Conservation (phyloP, 2,329 filamentous ascomycete genomes). For the Alternaria dauci region DNA sequence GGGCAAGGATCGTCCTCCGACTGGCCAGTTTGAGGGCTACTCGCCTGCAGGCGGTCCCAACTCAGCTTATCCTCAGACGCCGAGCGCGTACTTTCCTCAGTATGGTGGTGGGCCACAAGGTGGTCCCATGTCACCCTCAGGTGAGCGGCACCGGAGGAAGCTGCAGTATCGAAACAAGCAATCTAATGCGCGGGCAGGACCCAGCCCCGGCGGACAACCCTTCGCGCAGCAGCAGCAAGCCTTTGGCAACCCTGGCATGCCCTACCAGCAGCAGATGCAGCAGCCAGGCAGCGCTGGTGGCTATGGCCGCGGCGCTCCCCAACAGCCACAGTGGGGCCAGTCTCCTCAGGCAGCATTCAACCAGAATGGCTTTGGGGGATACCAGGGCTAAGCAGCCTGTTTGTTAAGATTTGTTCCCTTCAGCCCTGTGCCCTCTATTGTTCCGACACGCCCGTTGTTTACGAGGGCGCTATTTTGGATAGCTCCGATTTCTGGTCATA, state of each 20-base stretch:
- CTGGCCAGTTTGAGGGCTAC: conserved; percentile 81
- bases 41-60: conserved; percentile 77
- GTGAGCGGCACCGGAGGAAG: conserved; percentile 52
- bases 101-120: conserved; percentile 74
- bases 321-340: conserved; percentile 63
- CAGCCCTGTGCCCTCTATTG: conserved; percentile 42
- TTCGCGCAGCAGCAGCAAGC: conserved; percentile 63
- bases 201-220: conserved; percentile 68
- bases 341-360: conserved; percentile 58
- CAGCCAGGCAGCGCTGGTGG: conserved; percentile 76
- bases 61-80: conserved; percentile 79
- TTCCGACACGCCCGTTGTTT: conserved; percentile 47
- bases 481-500: conserved; percentile 42
- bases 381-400: conserved; percentile 61
- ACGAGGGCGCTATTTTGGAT: conserved; percentile 49
- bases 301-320: conserved; percentile 77
- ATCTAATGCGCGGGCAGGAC: conserved; percentile 57
- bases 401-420: conserved; percentile 34
- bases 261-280: conserved; percentile 55
- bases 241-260: conserved; percentile 68
- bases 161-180: conserved; percentile 47
- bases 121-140: conserved; percentile 67
- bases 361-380: conserved; percentile 66
- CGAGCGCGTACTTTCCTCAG: conserved; percentile 88
- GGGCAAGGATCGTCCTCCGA: conserved; percentile 98